Percentiles rank a stretch among this genome's conserved stretches.
Evolutionary conservation across 2,329 filamentous ascomycete genomes (phyloP).

Genomic region (Cryphonectria naterciae): DNA sequence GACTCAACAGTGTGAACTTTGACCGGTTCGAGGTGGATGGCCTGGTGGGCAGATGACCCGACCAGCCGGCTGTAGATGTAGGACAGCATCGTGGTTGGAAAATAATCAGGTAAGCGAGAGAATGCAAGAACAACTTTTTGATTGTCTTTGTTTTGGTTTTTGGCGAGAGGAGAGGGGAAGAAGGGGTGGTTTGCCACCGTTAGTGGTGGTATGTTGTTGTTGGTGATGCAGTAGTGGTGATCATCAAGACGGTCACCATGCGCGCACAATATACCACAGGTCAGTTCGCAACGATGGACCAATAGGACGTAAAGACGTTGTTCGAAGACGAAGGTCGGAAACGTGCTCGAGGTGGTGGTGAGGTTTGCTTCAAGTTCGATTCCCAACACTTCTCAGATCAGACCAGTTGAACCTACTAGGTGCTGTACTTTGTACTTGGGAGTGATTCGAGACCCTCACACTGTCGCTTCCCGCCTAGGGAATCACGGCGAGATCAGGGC

Average conservation of each 20-base stretch:
- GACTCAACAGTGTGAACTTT: constrained; percentile 81
- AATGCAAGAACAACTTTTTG: not conserved
- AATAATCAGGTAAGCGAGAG: not conserved
- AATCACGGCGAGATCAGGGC: not conserved
- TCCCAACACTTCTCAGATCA: constrained; percentile 8
- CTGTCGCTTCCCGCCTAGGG: not conserved
- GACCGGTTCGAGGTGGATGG: constrained; percentile 67
- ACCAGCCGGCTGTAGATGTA: constrained; percentile 39
- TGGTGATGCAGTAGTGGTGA: not conserved
- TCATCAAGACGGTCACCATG: not conserved
- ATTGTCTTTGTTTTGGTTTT: not conserved
- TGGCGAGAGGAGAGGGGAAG: not conserved
- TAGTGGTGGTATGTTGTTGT: not conserved
- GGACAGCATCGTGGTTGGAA: constrained; percentile 35
- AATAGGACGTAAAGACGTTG: not conserved
- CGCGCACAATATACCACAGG: not conserved
- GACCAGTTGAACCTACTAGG: not conserved
- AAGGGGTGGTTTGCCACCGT: not conserved
- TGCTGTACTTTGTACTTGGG: not conserved
- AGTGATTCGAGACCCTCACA: not conserved
- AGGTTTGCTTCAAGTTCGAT: not conserved
- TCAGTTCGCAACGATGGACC: not conserved
- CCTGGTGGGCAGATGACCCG: constrained; percentile 33
- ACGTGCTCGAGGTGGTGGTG: not conserved
- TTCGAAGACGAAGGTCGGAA: not conserved